Conservation (phyloP, 2,329 filamentous ascomycete genomes). For the Cytospora chrysosperma region DNA sequence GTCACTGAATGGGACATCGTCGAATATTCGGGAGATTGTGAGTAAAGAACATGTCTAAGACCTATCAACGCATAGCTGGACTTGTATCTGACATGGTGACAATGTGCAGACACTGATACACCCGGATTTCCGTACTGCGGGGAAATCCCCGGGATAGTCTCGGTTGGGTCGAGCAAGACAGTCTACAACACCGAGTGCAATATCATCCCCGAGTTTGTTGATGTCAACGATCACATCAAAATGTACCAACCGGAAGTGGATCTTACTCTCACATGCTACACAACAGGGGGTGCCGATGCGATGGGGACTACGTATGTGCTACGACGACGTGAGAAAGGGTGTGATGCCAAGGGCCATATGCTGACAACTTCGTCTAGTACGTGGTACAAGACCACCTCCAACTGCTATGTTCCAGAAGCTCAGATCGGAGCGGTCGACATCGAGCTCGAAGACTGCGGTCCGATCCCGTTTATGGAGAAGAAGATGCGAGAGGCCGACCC, state of each 20-base stretch:
- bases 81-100: background rate
- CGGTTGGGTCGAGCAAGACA: slow-evolving; percentile 14
- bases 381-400: slow-evolving; percentile 23
- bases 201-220: slow-evolving; percentile 19
- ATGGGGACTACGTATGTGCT: slow-evolving; percentile 13
- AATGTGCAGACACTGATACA: slow-evolving; percentile 11
- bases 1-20: slow-evolving; percentile 24
- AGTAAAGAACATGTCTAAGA: background rate
- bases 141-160: background rate
- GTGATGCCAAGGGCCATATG: background rate
- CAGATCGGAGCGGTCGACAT: slow-evolving; percentile 17
- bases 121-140: slow-evolving; percentile 20
- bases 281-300: background rate
- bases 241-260: slow-evolving; percentile 24
- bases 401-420: slow-evolving; percentile 22
- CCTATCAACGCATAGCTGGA: background rate
- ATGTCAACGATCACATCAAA: slow-evolving; percentile 19
- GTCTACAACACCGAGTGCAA: slow-evolving; percentile 24
- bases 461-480: slow-evolving; percentile 22
- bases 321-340: background rate
- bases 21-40: slow-evolving; percentile 21
- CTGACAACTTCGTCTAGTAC: background rate
- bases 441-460: slow-evolving; percentile 19
- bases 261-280: slow-evolving; percentile 22
- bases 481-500: slow-evolving; percentile 22